Conservation (phyloP, 495 filamentous ascomycete genomes). For the Penicillium odoratum region DNA sequence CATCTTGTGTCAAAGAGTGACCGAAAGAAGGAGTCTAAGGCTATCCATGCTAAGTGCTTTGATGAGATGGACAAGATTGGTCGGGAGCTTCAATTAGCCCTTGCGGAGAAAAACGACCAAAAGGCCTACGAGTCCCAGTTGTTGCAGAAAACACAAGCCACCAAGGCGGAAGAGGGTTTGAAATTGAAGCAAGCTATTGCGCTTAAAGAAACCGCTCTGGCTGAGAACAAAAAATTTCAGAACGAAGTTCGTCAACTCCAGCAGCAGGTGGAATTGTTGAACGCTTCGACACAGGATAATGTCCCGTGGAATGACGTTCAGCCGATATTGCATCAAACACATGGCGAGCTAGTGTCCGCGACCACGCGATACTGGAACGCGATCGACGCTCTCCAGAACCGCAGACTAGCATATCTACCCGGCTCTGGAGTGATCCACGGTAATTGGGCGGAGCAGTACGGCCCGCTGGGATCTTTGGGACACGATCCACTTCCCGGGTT, state of each 20-base stretch:
- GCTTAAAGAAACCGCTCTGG: slow-evolving; percentile 1
- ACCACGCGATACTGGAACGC: slow-evolving; percentile 14
- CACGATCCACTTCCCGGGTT: slow-evolving; percentile 6
- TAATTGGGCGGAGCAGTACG: slow-evolving; percentile 7
- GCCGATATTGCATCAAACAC: slow-evolving; percentile 14
- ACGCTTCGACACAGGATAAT: slow-evolving; percentile 13
- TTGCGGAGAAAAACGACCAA: neutral
- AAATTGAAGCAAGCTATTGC: slow-evolving; percentile 1
- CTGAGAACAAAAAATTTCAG: slow-evolving; percentile 7
- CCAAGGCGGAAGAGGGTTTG: neutral
- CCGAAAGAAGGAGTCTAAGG: neutral
- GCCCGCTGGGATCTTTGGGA: slow-evolving; percentile 6
- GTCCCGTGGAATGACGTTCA: slow-evolving; percentile 19
- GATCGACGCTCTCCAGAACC: slow-evolving; percentile 14
- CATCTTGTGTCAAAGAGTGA: neutral
- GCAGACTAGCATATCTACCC: slow-evolving; percentile 16
- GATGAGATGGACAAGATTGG: neutral
- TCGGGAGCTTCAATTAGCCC: neutral
- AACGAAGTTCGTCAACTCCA: slow-evolving; percentile 10
- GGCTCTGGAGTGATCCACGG: slow-evolving; percentile 15
- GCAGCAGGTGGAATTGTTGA: slow-evolving; percentile 17
- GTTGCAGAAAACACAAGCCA: neutral
- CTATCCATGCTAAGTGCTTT: neutral
- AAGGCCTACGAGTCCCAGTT: neutral
- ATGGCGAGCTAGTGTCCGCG: slow-evolving; percentile 13